These are phyloP conservation scores for Coemansia sp. DNA, from an alignment of 192 early-diverging fungal species.

Conservation along the genomic window DNA sequence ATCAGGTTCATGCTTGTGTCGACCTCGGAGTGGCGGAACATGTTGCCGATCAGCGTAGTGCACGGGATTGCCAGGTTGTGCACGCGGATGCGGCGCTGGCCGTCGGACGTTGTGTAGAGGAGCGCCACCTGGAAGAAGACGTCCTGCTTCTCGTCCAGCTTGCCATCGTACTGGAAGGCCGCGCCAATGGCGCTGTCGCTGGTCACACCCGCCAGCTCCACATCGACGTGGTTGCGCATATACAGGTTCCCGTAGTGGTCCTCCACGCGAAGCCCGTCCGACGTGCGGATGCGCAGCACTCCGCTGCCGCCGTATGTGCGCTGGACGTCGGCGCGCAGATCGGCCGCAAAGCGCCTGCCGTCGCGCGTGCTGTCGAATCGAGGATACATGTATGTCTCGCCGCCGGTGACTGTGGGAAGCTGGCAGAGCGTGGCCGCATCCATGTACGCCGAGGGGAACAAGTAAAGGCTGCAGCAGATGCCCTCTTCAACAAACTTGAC, in stretches of 20 bases:
- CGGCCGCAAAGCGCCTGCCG: slow-evolving; percentile 68
- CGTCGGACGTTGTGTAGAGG: slow-evolving; percentile 88
- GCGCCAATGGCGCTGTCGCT: slow-evolving; percentile 82
- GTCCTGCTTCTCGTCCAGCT: slow-evolving; percentile 80
- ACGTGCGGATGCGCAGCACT: slow-evolving; percentile 83
- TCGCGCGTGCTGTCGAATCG: slow-evolving; percentile 77
- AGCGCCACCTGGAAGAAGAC: slow-evolving; percentile 89
- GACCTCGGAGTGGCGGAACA: slow-evolving; percentile 89
- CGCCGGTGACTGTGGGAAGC: slow-evolving; percentile 82
- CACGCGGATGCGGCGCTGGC: slow-evolving; percentile 87
- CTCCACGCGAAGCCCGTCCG: slow-evolving; percentile 79
- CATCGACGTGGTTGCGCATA: slow-evolving; percentile 88
- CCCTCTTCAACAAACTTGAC: slow-evolving; percentile 79
- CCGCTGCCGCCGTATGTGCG: slow-evolving; percentile 86
- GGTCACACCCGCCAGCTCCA: slow-evolving; percentile 89
- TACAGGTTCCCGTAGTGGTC: slow-evolving; percentile 94
- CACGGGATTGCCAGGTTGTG: slow-evolving; percentile 81
- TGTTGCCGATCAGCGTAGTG: slow-evolving; percentile 70
- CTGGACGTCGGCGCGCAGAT: slow-evolving; percentile 68
- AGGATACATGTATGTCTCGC: slow-evolving; percentile 78
- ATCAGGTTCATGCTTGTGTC: slow-evolving; percentile 89
- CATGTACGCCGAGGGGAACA: slow-evolving; percentile 86
- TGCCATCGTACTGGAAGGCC: slow-evolving; percentile 81
- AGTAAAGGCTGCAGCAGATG: slow-evolving; percentile 83
- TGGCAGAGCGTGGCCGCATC: slow-evolving; percentile 83